Base-by-base conservation (phyloP, 1,284 basidiomycete species). In the Stygiomarasmius scandens region DNA sequence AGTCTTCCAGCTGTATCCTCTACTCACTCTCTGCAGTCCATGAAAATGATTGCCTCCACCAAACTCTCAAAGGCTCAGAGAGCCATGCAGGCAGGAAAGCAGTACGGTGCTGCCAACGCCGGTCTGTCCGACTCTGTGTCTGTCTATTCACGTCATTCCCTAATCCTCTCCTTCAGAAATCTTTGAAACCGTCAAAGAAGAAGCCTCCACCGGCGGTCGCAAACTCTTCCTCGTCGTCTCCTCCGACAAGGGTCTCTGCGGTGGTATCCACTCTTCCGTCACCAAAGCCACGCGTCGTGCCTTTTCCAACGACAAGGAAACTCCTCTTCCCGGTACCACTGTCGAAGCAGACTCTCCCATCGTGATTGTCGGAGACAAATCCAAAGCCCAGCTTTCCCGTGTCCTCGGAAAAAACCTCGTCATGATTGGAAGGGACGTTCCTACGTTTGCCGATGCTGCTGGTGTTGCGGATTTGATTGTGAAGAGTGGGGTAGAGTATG, bases 31-130 rank as follows among this genome's bases (percentile, higher is more conserved):
- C 24, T 24, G 34, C 69, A 97, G 94, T 98, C 96, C 58, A 99
- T 98, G 96, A 98, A 98, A 85, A 94, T 96, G 85, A 97, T 98
- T 84, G 97, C 96, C 59, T 97, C 96, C 55, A 98, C 96, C 61
- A 96, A 97, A 78, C 88, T 99, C 58, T 86, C 87, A 73, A 96
- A 96, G 80, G 96, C 96, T 58, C 93, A 96, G 82, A 85, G 90
- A 69, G 95, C 96, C 64, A 98, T 99, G 95, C 79, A 81, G 64
- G 85, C 87, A 63, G 97, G 95, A 69, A 97, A 98, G 83, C 78
- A 89, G 71, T 99, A 98, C 77, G 97, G 97, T 67, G 72, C 87
- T 63, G 94, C 96, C 71, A 98, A 96, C 84, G 84, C 90, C 67
- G 95, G 95, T 96, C 64, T 60, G 90, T 82, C 49, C 6, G 2